phyloP scores from a whole-genome alignment of 1,139 yeast species.

The Saccharomycopsis hybrid region DNA sequence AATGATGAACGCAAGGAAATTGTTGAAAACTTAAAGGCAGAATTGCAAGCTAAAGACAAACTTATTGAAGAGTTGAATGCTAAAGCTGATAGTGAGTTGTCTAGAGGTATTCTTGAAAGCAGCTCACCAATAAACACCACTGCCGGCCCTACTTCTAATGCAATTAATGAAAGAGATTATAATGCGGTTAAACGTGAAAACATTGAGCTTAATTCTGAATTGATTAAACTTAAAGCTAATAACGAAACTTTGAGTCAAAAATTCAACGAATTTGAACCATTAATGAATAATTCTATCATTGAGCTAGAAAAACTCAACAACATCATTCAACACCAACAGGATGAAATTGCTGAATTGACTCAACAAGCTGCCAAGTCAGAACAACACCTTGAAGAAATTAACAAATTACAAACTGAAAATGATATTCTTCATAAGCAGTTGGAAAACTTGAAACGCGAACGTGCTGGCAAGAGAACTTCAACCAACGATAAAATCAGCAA shows the following conservation, averaged over 20 bases:
- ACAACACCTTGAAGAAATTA: constrained; percentile 39
- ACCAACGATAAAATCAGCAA: constrained; percentile 15
- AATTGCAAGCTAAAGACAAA: constrained; percentile 5
- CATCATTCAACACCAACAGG: constrained; percentile 49
- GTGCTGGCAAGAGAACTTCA: constrained; percentile 3
- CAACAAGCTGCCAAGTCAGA: constrained; percentile 41
- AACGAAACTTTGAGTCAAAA: constrained; percentile 38
- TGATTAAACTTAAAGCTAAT: constrained; percentile 43
- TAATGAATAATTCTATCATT: constrained; percentile 49
- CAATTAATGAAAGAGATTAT: constrained; percentile 5
- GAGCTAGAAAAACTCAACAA: constrained; percentile 49
- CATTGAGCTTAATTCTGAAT: constrained; percentile 40
- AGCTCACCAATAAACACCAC: constrained; percentile 10
- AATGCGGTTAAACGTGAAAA: constrained; percentile 23
- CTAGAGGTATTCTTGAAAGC: constrained; percentile 5
- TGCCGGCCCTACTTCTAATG: neutral
- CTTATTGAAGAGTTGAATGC: constrained; percentile 3
- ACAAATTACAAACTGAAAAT: constrained; percentile 42
- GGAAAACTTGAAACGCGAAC: constrained; percentile 28
- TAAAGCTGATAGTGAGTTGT: neutral
- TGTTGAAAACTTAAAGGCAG: neutral
- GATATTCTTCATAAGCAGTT: constrained; percentile 42
- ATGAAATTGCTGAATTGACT: constrained; percentile 37
- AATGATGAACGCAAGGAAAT: neutral
- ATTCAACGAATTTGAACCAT: constrained; percentile 43